Evolutionary conservation across 1,139 yeast genomes (phyloP).

Genomic region (Yamadazyma buinensis): DNA sequence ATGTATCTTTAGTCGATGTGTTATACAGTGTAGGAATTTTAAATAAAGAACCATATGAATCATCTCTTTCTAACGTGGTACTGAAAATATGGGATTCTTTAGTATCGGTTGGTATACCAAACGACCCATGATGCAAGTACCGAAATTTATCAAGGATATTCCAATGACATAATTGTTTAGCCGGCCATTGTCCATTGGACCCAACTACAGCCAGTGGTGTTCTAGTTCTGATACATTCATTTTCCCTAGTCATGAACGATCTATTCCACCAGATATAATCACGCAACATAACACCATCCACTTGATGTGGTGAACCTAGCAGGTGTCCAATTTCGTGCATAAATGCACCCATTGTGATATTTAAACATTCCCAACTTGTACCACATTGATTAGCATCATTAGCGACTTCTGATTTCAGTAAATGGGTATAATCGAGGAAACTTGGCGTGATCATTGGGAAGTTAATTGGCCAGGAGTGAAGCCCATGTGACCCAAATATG

Average conservation of each 20-base stretch:
- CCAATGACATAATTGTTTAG: constrained; percentile 62
- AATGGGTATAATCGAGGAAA: constrained; percentile 66
- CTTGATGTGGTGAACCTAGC: constrained; percentile 90
- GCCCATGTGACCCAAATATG: constrained; percentile 90
- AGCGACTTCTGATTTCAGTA: constrained; percentile 70
- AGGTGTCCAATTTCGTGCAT: constrained; percentile 94
- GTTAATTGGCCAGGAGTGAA: constrained; percentile 83
- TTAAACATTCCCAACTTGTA: constrained; percentile 85
- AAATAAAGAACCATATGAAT: constrained; percentile 14
- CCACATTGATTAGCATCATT: constrained; percentile 85
- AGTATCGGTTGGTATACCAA: constrained; percentile 63
- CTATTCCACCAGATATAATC: constrained; percentile 81
- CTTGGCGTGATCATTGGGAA: constrained; percentile 66
- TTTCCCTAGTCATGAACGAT: constrained; percentile 74
- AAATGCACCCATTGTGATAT: constrained; percentile 87
- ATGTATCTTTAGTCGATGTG: constrained; percentile 33
- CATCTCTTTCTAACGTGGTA: constrained; percentile 23
- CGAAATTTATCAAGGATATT: constrained; percentile 74
- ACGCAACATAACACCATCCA: constrained; percentile 83
- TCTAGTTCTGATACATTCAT: constrained; percentile 45
- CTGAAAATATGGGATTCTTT: constrained; percentile 18
- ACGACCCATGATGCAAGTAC: constrained; percentile 77
- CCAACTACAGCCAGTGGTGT: constrained; percentile 42
- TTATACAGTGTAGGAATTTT: constrained; percentile 25
- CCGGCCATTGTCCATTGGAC: constrained; percentile 53